phyloP scores from a whole-genome alignment of 495 filamentous ascomycete species.

The Lasiosphaeria miniovina region DNA sequence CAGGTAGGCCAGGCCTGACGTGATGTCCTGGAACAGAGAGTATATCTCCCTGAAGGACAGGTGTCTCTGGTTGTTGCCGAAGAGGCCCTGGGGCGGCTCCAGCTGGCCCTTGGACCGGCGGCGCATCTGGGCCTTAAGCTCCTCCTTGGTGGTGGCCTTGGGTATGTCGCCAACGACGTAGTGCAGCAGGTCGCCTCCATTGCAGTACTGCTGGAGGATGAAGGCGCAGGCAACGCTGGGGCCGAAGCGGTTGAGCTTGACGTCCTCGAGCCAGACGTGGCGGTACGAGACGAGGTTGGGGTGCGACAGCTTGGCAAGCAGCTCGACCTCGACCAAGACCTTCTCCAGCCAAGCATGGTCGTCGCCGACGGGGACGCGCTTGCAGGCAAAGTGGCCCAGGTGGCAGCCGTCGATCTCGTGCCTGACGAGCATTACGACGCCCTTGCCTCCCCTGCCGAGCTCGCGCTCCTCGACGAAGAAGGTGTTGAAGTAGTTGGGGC shows the following conservation, averaged over 20 bases:
- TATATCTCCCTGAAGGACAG: slow-evolving; percentile 90
- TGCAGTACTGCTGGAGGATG: slow-evolving; percentile 97
- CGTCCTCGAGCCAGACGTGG: slow-evolving; percentile 94
- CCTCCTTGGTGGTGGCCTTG: slow-evolving; percentile 61
- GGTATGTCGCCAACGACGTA: slow-evolving; percentile 75
- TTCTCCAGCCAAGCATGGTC: slow-evolving; percentile 96
- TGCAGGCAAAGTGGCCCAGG: slow-evolving; percentile 90
- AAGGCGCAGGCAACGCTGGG: slow-evolving; percentile 93
- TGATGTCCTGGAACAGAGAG: slow-evolving; percentile 94
- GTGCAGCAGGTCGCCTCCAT: slow-evolving; percentile 84
- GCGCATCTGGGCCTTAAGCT: slow-evolving; percentile 81
- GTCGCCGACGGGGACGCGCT: slow-evolving; percentile 91
- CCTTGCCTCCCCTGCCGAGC: slow-evolving; percentile 87
- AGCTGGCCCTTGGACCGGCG: slow-evolving; percentile 64
- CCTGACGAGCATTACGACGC: slow-evolving; percentile 85
- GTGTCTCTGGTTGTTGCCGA: slow-evolving; percentile 48
- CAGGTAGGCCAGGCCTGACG: slow-evolving; percentile 83
- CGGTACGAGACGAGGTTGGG: slow-evolving; percentile 96
- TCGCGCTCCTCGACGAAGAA: slow-evolving; percentile 88
- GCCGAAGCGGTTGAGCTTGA: slow-evolving; percentile 76
- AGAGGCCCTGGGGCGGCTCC: slow-evolving; percentile 43
- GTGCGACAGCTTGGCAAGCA: slow-evolving; percentile 86
- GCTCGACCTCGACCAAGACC: slow-evolving; percentile 84
- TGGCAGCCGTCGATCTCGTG: slow-evolving; percentile 86
- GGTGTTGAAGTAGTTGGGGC: slow-evolving; percentile 81